Evolutionary conservation across 1,284 basidiomycete genomes (phyloP), one percentile per base, ranked within the genome.

Genomic region (Thelephora terrestris): DNA sequence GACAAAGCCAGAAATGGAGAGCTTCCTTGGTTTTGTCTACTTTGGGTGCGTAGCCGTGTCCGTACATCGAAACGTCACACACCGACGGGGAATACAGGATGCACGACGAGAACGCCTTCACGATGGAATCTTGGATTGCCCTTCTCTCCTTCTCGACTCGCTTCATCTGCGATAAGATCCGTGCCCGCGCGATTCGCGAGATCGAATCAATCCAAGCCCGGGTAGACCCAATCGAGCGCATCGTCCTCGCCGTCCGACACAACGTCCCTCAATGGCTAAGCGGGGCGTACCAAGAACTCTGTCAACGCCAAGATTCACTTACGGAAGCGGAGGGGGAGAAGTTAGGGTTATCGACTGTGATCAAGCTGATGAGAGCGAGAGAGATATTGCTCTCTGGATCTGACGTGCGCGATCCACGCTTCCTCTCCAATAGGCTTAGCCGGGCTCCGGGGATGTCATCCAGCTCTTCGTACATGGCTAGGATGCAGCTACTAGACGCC

Each of bases 141-240:
- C 46, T 59, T 5, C 50, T 60, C 10, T 58, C 55, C 35, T 48
- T 59, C 35, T 55, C 58, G 6, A 55, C 53, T n/a, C 58, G 57
- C 29, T 52, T 52, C 39, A 39, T 52, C 7, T 59, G 55, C 48
- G 56, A 54, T 34, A 55, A 51, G 34, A 50, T 58, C 23, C 58
- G 55, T 32, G 48, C 47, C 4, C 55, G 57, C 20, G 58, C 58
- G 3, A 58, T 60, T 43, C 51, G 48, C 7, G 56, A 58, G 25
- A 54, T 61, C 25, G 49, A 56, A 9, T 2, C 32, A 2, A 51
- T 55, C 12, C 21, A 42, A 21, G 9, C 32, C 12, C 46, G 21
- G 17, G 24, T 54, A 7, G 52, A 60, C 21, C 50, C 58, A 18
- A 53, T 60, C 7, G 52, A 54, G 9, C 48, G 53, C 24, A 52